phyloP scores from a whole-genome alignment of 2,329 filamentous ascomycete genomes.

The Tympanopsis confertula region DNA sequence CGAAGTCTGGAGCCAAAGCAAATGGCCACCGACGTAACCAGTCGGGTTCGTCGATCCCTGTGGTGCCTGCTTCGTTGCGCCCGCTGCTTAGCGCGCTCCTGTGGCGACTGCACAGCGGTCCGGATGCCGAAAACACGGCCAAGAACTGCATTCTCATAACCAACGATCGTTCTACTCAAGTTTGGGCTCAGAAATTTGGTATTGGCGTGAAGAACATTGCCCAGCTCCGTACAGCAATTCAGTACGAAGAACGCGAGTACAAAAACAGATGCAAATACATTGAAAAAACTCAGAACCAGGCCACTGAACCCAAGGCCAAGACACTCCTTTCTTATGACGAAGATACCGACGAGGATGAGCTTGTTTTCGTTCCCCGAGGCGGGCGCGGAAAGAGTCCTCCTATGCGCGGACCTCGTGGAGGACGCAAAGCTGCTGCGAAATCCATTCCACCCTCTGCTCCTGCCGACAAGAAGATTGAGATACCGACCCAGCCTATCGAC shows the following conservation, averaged over 20 bases:
- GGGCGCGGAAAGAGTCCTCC: constrained; percentile 22
- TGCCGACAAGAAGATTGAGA: constrained; percentile 20
- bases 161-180: constrained; percentile 26
- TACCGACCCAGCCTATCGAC: constrained; percentile 31
- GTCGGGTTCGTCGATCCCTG: constrained; percentile 18
- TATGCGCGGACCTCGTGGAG: constrained; percentile 12
- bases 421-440: constrained; percentile 6
- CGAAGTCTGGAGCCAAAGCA: constrained; percentile 1
- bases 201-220: constrained; percentile 32
- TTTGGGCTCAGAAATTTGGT: constrained; percentile 32
- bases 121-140: constrained; percentile 16
- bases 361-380: constrained; percentile 23
- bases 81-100: constrained; percentile 28
- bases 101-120: constrained; percentile 25
- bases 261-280: constrained; percentile 29
- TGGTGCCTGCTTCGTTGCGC: constrained; percentile 23
- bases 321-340: constrained; percentile 30
- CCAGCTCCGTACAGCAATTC: constrained; percentile 30
- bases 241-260: constrained; percentile 29
- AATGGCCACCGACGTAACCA: constrained; percentile 16
- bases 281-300: constrained; percentile 22
- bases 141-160: constrained; percentile 27
- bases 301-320: constrained; percentile 19
- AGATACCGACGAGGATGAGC: constrained; percentile 32
- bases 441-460: constrained; percentile 10